Evolutionary conservation across 139 green algal species (phyloP), one percentile per base, ranked within the genome.

Genomic region (Nannochloris sp.): DNA sequence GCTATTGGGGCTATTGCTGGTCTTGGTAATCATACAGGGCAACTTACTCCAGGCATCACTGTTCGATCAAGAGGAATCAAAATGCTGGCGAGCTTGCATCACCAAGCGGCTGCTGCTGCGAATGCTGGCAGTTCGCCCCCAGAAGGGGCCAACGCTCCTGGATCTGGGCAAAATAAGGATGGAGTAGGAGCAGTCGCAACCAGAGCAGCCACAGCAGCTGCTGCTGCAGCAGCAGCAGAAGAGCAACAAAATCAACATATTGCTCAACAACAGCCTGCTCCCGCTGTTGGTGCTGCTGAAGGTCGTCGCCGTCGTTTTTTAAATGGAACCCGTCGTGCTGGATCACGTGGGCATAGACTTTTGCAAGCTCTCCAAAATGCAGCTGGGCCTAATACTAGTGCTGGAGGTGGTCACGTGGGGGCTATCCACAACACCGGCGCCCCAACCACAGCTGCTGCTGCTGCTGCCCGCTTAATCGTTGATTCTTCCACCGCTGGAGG

Each of bases 41-140:
- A n/a, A n/a, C n/a, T n/a, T n/a, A n/a, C n/a, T n/a, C n/a, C n/a
- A n/a, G n/a, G n/a, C n/a, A n/a, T n/a, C n/a, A n/a, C 33, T 30
- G 5, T 34, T 24, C 60, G 46, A 23, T 60, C 36, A 31, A 45
- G 60, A 10, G 60, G 60, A n/a, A 12, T 30, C n/a, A 67, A 67
- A 42, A 31, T 67, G 60, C 35, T 67, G 37, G 23, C 38, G 39
- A 32, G 34, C 9, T 51, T 19, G 42, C 42, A 27, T 51, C 42
- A 51, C 19, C 42, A 19, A 27, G 42, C 19, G 19, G 42, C 19
- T n/a, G n/a, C n/a, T n/a, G n/a, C n/a, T n/a, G n/a, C n/a, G n/a
- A n/a, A n/a, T n/a, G n/a, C n/a, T 19, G 42, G 19, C 42, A 19
- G 42, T 51, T 19, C 42, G 42, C 42, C 42, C 42, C 19, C 42